Evolutionary conservation across 306 rosid species (phyloP).

Genomic region (Carpinus viminea): DNA sequence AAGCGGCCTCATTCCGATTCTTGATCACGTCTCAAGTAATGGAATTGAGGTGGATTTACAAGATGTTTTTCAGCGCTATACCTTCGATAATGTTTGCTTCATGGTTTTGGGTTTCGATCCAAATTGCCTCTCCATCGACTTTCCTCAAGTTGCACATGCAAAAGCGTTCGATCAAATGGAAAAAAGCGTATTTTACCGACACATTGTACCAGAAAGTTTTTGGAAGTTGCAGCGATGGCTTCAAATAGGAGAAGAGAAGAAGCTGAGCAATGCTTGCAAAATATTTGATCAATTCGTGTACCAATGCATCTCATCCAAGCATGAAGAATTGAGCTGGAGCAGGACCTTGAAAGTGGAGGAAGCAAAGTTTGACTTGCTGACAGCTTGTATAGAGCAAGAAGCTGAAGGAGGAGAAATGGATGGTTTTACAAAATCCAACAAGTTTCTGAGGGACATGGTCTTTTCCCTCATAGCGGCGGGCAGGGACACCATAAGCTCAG

Average conservation of each 20-base stretch:
- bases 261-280: constrained; percentile 1
- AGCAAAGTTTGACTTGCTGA: neutral
- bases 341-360: neutral
- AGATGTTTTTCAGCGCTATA: constrained; percentile 29
- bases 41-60: constrained; percentile 29
- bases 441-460: neutral
- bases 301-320: constrained; percentile 8
- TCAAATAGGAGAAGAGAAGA: constrained; percentile 28
- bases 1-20: constrained; percentile 25
- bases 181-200: constrained; percentile 12
- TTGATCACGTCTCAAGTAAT: neutral
- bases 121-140: neutral
- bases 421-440: neutral
- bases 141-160: constrained; percentile 2
- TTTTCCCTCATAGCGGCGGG: neutral
- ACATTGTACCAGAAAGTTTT: constrained; percentile 4
- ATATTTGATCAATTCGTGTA: constrained; percentile 20
- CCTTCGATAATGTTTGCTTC: constrained; percentile 27
- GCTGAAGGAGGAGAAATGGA: neutral
- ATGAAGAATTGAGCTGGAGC: neutral
- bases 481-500: constrained; percentile 1
- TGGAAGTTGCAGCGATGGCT: constrained; percentile 39
- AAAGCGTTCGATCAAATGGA: constrained; percentile 28
- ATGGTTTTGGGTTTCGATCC: constrained; percentile 31
- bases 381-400: neutral